phyloP scores from a whole-genome alignment of 768 basidiomycete genomes.

The Auricularia sp. region DNA sequence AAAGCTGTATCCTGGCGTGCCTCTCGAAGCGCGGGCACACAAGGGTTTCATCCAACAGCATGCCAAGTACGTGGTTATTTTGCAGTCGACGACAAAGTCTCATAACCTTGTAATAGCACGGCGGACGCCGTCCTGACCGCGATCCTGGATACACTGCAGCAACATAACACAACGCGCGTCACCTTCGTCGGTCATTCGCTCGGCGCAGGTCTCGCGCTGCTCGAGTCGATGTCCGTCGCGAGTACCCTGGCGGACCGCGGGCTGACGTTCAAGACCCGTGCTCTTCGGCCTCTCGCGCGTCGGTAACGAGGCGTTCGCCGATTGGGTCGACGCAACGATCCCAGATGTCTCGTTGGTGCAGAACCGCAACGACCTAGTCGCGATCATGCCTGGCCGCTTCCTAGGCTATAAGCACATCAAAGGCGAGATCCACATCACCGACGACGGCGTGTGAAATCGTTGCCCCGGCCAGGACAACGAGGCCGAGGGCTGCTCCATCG shows the following conservation, averaged over 20 bases:
- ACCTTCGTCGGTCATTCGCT: constrained; percentile 25
- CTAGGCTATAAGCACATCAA: constrained; percentile 34
- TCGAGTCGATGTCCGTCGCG: background rate
- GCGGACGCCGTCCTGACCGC: constrained; percentile 35
- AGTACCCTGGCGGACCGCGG: background rate
- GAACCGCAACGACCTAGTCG: constrained; percentile 36
- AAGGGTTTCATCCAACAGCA: constrained; percentile 46
- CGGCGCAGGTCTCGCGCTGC: background rate
- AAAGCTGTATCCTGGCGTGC: constrained; percentile 45
- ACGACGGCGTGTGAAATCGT: background rate
- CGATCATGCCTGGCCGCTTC: constrained; percentile 28
- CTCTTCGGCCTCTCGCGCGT: constrained; percentile 11
- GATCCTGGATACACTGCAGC: constrained; percentile 30
- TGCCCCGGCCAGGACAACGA: constrained; percentile 49
- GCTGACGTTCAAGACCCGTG: background rate
- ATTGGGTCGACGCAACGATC: constrained; percentile 29
- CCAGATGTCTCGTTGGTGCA: constrained; percentile 23
- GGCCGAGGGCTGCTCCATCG: constrained; percentile 38
- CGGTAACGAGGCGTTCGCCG: constrained; percentile 45
- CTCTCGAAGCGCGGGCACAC: constrained; percentile 34
- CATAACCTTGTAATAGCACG: background rate
- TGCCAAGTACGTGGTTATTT: constrained; percentile 12
- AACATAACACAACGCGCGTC: constrained; percentile 28
- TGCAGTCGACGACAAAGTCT: constrained; percentile 16
- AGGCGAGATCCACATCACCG: constrained; percentile 36